A percentile compares a stretch with the other conserved stretches of the same genome.
phyloP scores from a whole-genome alignment of 805 yeast genomes.

The Hemisphaericaspora nanyangensis region DNA sequence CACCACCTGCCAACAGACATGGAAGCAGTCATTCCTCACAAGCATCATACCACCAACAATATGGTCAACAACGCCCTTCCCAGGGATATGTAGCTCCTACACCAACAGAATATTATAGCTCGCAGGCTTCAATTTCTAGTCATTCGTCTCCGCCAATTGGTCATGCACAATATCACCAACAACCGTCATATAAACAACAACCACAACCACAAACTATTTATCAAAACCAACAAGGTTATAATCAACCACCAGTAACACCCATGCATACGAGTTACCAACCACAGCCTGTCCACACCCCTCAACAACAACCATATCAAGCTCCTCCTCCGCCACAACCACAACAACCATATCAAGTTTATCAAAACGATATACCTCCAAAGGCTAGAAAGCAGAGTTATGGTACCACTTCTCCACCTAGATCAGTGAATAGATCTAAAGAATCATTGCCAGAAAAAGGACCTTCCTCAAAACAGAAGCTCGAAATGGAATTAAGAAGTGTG shows the following conservation, averaged over 20 bases:
- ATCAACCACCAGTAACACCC: neutral
- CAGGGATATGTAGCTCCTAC: neutral
- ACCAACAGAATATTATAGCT: neutral
- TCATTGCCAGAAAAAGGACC: conserved; percentile 15
- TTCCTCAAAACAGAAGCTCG: conserved; percentile 40
- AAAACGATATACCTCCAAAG: neutral
- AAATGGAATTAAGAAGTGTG: conserved; percentile 44
- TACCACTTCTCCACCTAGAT: conserved; percentile 3
- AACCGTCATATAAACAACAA: conserved; percentile 11
- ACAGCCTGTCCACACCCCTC: conserved; percentile 9
- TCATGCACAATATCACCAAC: conserved; percentile 9
- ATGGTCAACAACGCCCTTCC: neutral
- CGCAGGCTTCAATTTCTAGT: neutral
- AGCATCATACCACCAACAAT: conserved; percentile 9
- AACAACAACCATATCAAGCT: conserved; percentile 9
- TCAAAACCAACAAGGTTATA: conserved; percentile 1
- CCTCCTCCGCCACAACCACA: conserved; percentile 10
- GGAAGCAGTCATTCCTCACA: conserved; percentile 4
- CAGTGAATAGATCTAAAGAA: conserved; percentile 15
- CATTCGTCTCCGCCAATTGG: conserved; percentile 10
- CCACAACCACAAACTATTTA: conserved; percentile 11
- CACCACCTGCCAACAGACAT: conserved; percentile 6
- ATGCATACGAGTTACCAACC: conserved; percentile 4
- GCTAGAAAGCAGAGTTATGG: neutral
- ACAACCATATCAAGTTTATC: conserved; percentile 9